Percentiles rank a stretch among this genome's conserved stretches.
Evolutionary conservation across 257 asterid species (phyloP).

Genomic region (Primulina tabacum): DNA sequence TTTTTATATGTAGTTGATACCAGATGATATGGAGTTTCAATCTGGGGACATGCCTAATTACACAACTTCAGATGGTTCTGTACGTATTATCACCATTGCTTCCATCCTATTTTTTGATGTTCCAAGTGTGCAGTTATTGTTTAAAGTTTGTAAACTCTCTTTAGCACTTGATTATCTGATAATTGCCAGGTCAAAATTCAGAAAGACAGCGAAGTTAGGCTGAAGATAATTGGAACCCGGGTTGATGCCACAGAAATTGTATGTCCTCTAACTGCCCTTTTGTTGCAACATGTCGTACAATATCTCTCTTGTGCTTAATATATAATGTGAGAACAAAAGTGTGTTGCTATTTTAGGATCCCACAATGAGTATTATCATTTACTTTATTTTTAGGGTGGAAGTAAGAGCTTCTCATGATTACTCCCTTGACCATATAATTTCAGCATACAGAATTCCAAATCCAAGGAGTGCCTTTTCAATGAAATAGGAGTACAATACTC

Average conservation of each 20-base stretch:
- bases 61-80: conserved; percentile 91
- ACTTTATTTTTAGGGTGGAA: background rate
- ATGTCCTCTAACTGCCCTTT: conserved; percentile 29
- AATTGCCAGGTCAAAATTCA: conserved; percentile 50
- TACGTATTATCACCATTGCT: conserved; percentile 25
- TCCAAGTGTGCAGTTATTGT: conserved; percentile 6
- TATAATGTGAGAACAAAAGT: background rate
- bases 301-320: background rate
- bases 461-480: background rate
- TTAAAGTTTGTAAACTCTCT: conserved; percentile 2
- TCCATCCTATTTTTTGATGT: background rate
- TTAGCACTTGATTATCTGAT: conserved; percentile 19
- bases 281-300: background rate
- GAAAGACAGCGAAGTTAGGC: conserved; percentile 61
- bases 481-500: background rate
- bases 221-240: conserved; percentile 62
- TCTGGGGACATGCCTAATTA: conserved; percentile 89
- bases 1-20: conserved; percentile 58
- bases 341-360: background rate
- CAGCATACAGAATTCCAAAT: background rate
- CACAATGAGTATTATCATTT: background rate
- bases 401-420: background rate
- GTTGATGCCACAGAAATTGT: conserved; percentile 89
- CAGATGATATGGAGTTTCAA: conserved; percentile 97
- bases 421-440: background rate